Evolutionary conservation across 2,329 filamentous ascomycete species (phyloP).

Genomic region (Trichothecium sympodiale): DNA sequence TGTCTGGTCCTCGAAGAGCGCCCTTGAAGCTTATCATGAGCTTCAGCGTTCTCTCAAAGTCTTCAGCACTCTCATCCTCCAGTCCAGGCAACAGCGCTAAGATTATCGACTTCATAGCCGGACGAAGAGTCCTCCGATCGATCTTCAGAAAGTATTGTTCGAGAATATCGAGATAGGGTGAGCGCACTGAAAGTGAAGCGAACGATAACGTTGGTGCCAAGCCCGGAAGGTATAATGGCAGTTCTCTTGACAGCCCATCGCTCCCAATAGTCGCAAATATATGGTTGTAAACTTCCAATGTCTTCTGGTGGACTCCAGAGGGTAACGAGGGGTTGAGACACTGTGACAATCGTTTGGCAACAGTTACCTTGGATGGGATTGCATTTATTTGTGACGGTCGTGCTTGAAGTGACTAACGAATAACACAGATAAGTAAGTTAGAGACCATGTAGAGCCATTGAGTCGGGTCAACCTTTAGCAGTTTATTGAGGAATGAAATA

Average conservation of each 20-base stretch:
- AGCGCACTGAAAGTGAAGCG: constrained; percentile 82
- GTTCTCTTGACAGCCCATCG: constrained; percentile 68
- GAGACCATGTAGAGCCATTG: neutral
- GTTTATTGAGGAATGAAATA: constrained; percentile 85
- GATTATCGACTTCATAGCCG: constrained; percentile 82
- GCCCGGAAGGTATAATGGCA: constrained; percentile 82
- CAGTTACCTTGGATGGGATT: constrained; percentile 70
- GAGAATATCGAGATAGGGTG: constrained; percentile 72
- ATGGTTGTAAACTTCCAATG: constrained; percentile 84
- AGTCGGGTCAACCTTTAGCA: constrained; percentile 62
- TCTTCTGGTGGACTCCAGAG: constrained; percentile 94
- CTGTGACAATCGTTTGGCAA: constrained; percentile 88
- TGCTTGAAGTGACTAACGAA: constrained; percentile 80
- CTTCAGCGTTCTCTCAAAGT: constrained; percentile 79
- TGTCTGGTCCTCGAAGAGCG: constrained; percentile 45
- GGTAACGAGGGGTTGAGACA: constrained; percentile 88
- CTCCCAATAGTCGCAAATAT: constrained; percentile 79
- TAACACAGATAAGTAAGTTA: constrained; percentile 21
- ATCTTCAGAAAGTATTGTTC: constrained; percentile 70
- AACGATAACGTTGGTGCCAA: constrained; percentile 85
- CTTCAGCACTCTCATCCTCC: constrained; percentile 93
- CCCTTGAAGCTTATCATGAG: constrained; percentile 70
- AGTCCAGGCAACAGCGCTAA: constrained; percentile 81
- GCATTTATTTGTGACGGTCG: constrained; percentile 60
- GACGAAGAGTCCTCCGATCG: constrained; percentile 60